Base-by-base conservation (phyloP, 805 yeast species). In the Zygotorulaspora florentina region DNA sequence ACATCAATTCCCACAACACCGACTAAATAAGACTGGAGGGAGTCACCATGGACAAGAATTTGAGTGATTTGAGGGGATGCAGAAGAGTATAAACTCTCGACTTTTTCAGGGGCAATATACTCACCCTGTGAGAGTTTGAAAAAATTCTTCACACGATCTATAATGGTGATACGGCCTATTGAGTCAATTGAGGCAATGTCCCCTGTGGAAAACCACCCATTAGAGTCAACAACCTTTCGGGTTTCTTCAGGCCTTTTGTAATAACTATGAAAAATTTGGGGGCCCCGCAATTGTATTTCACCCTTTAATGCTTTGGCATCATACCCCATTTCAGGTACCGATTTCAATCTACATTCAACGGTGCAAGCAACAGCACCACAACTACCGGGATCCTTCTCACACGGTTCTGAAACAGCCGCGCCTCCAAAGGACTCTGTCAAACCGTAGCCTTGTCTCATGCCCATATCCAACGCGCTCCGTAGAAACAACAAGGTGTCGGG, bases 71-170 rank as follows among this genome's bases (percentile, higher is more conserved):
- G 62, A 1, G 84, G 73, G 54, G 76, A 73, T 23, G 71, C 67
- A 0, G 84, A 71, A 29, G 80, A 61, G 61, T 84, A 83, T 12
- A 68, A 65, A 56, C 80, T 82, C 59, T 85, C 91, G 53, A 85
- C 78, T 63, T 78, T 82, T 57, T 85, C 93, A 15, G 88, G 86
- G 0, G 88, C 84, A 45, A 85, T 76, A 62, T 84, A 85, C 65
- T 79, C 83, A 40, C 83, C 83, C 59, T 79, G 83, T 2, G 81
- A 70, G 43, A 79, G 61, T 53, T 85, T 85, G 72, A 84, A 85
- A 67, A 85, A 84, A 66, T 85, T 85, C 70, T 85, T 85, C 33
- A 85, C 88, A 50, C 93, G 72, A 58, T 85, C 93, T 54, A 85
- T 74, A 47, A 85, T 80, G 40, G 65, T 69, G 18, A 85, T 61